phyloP scores from a whole-genome alignment of 768 basidiomycete species.

The Krasilnikovozyma curviuscula region DNA sequence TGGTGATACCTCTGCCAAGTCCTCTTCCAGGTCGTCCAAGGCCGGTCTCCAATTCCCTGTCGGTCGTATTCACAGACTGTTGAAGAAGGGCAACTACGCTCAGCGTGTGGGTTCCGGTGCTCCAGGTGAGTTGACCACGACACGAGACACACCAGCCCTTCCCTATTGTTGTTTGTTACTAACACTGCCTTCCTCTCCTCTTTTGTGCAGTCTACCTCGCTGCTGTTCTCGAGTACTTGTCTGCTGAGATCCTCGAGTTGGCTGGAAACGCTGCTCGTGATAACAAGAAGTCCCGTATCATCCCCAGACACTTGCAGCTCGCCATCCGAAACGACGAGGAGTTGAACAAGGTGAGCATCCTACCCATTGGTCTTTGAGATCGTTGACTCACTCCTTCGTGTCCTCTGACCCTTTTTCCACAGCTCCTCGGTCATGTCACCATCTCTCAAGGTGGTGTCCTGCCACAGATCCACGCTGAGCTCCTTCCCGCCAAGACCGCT shows the following conservation, averaged over 20 bases:
- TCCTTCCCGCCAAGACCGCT: constrained; percentile 38
- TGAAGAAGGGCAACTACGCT: constrained; percentile 38
- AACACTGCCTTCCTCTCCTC: not conserved
- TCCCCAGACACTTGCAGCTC: constrained; percentile 52
- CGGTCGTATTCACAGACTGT: constrained; percentile 69
- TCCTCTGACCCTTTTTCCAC: no score
- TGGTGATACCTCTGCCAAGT: constrained; percentile 31
- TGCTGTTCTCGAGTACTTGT: constrained; percentile 81
- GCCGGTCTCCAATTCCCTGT: constrained; percentile 55
- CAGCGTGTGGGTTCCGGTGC: not conserved
- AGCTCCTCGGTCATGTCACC: constrained; percentile 63
- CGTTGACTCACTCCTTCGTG: no score
- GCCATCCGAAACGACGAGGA: constrained; percentile 50
- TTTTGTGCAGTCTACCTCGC: constrained; percentile 74
- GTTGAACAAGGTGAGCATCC: no score
- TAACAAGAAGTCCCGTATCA: constrained; percentile 87
- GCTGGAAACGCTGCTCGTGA: constrained; percentile 96
- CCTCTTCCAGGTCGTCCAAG: constrained; percentile 46
- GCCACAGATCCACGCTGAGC: constrained; percentile 47
- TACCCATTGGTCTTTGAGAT: no score
- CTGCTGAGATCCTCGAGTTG: constrained; percentile 86
- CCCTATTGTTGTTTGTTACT: no score
- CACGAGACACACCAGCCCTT: no score
- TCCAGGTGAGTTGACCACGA: no score
- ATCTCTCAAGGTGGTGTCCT: constrained; percentile 82